A percentile compares a stretch with the other conserved stretches of the same genome.
These are phyloP conservation scores for Claviceps sp. DNA, from an alignment of 2,329 filamentous ascomycete species.

Conservation along the genomic window DNA sequence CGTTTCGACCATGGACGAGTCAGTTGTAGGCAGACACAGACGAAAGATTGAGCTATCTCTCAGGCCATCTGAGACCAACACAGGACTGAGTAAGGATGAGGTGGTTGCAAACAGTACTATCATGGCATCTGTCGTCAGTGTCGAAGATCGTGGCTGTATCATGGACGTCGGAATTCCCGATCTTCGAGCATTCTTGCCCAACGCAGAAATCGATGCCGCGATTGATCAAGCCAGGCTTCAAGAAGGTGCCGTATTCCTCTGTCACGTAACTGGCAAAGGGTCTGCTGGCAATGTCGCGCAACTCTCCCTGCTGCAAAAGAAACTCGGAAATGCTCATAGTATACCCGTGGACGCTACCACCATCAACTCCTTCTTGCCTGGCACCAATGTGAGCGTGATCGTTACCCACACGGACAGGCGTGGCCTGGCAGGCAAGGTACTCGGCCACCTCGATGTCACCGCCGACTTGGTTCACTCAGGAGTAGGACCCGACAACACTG, in stretches of 20 bases:
- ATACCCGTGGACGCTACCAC: conserved; percentile 66
- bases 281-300: conserved; percentile 75
- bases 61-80: conserved; percentile 66
- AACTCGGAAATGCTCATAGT: conserved; percentile 52
- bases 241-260: conserved; percentile 74
- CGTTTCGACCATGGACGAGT: conserved; percentile 59
- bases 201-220: conserved; percentile 60
- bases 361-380: conserved; percentile 80
- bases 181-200: conserved; percentile 71
- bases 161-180: conserved; percentile 77
- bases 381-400: conserved; percentile 76
- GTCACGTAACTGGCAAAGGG: conserved; percentile 61
- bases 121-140: conserved; percentile 77
- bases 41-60: conserved; percentile 80
- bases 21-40: conserved; percentile 49
- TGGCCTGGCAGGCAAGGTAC: conserved; percentile 79
- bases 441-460: conserved; percentile 82
- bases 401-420: conserved; percentile 59
- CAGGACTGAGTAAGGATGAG: conserved; percentile 57
- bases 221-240: conserved; percentile 56
- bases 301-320: conserved; percentile 60
- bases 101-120: conserved; percentile 63
- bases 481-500: conserved; percentile 51
- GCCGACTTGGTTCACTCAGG: conserved; percentile 86
- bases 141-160: conserved; percentile 90